These are phyloP conservation scores for Chlorella variabilis DNA, from an alignment of 163 green algal species.

Conservation along the genomic window DNA sequence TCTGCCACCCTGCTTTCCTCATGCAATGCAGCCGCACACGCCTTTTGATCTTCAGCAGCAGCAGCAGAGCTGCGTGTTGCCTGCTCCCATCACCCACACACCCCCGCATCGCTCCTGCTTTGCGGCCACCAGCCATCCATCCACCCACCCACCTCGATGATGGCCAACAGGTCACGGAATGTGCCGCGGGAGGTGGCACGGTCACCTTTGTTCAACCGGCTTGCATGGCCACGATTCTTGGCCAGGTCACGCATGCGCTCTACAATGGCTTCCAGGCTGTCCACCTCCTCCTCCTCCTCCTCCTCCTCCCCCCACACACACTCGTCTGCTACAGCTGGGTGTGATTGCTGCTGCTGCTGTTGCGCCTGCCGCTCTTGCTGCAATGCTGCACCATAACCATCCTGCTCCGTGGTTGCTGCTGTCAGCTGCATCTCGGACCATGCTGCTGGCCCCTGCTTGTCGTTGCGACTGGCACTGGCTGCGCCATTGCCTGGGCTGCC, in stretches of 20 bases:
- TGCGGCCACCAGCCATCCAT: background rate
- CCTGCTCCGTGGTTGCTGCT: background rate
- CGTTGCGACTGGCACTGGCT: too few relatives aligned
- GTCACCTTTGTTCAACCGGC: constrained; percentile 63
- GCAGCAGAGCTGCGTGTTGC: too few relatives aligned
- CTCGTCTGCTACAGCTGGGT: background rate
- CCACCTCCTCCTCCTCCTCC: constrained; percentile 31
- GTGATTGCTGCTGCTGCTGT: background rate
- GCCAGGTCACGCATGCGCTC: constrained; percentile 74
- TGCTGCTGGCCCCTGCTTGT: too few relatives aligned
- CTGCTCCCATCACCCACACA: too few relatives aligned
- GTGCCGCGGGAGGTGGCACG: constrained; percentile 49
- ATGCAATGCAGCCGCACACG: background rate
- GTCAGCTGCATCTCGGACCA: constrained; percentile 9
- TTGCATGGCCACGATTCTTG: constrained; percentile 64
- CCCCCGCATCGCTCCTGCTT: too few relatives aligned
- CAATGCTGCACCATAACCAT: background rate
- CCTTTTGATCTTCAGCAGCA: background rate
- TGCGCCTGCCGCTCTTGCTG: constrained; percentile 13
- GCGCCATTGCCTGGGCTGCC: background rate
- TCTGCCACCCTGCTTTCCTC: too few relatives aligned
- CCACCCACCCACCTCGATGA: constrained; percentile 55
- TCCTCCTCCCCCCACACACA: background rate
- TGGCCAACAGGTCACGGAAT: constrained; percentile 68
- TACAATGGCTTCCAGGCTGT: constrained; percentile 66